Evolutionary conservation across 2,329 filamentous ascomycete genomes (phyloP).

Genomic region (Lecanicillium sp.): DNA sequence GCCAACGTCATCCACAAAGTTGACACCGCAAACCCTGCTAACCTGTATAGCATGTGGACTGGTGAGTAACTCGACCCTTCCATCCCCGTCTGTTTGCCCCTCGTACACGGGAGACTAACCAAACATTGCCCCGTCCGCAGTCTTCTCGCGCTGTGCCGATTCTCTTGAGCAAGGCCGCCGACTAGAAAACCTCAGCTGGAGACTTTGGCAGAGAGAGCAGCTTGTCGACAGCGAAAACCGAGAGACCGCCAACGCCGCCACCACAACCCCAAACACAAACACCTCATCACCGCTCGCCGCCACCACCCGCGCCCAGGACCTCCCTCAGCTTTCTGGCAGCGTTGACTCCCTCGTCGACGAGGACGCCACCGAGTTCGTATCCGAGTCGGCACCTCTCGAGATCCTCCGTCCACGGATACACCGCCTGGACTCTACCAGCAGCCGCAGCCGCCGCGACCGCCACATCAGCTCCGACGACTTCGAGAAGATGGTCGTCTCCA

Average conservation of each 20-base stretch:
- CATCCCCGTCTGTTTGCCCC: neutral
- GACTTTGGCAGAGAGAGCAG: slow-evolving; percentile 82
- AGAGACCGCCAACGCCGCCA: slow-evolving; percentile 38
- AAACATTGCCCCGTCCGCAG: slow-evolving; percentile 37
- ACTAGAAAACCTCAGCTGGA: slow-evolving; percentile 93
- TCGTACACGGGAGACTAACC: slow-evolving; percentile 25
- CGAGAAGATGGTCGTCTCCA: slow-evolving; percentile 89
- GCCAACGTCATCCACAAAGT: slow-evolving; percentile 89
- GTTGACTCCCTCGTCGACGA: slow-evolving; percentile 70
- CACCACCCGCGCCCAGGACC: slow-evolving; percentile 39
- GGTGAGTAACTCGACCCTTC: slow-evolving; percentile 51
- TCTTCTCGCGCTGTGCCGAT: slow-evolving; percentile 91
- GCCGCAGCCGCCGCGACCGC: slow-evolving; percentile 70
- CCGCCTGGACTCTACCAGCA: slow-evolving; percentile 65
- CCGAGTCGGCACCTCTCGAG: slow-evolving; percentile 49
- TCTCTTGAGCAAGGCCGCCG: slow-evolving; percentile 89
- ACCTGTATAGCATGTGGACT: slow-evolving; percentile 95
- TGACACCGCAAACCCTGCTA: slow-evolving; percentile 86
- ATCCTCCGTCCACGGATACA: slow-evolving; percentile 61
- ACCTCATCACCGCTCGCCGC: slow-evolving; percentile 44
- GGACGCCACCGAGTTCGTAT: slow-evolving; percentile 53
- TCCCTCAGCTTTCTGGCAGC: slow-evolving; percentile 71
- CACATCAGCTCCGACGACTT: slow-evolving; percentile 91
- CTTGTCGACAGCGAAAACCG: slow-evolving; percentile 70
- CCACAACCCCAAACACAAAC: slow-evolving; percentile 32